Evolutionary conservation across 129 eudicot genomes (phyloP), one percentile per base, ranked within the genome.

Genomic region (Tagetes erecta): DNA sequence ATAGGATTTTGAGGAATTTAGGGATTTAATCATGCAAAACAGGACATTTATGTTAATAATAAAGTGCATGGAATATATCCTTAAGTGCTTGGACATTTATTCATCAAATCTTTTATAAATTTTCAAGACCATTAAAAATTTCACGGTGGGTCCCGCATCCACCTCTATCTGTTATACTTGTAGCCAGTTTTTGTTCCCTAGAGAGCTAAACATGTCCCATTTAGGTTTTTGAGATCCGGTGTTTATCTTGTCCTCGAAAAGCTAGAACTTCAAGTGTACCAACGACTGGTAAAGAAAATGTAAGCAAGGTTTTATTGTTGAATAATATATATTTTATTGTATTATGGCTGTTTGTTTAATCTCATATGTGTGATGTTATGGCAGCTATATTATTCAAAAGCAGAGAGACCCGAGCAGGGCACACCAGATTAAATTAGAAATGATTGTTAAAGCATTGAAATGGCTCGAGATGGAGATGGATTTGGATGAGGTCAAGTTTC

Each of bases 381-480:
- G 74, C 87, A 93, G 98, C 55, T 84, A 94, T 59, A 78, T 84
- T 64, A 90, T 87, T 46, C 97, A 94, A 81, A 94, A 94, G 83
- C 86, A 78, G 79, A 94, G 85, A 81, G 98, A 90, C 69, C 88
- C 92, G 36, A 85, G 84, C 77, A 90, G 86, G 73, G 98, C 97
- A 46, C 98, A 93, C 83, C 97, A 90, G 78, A 85, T 93, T 67
- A 93, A 93, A 71, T 78, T 93, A 73, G 98, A 93, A 72, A 87
- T 90, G 33, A 88, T 93, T 71, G 97, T 93, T 68, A 93, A 88
- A 80, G 98, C 97, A 44, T 60, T 93, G 49, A 93, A 85, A 80
- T 93, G 98, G 98, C 98, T 90, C 20, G 91, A 88, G 76, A 90
- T 90, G 84, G 97, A 93, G 75, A 93, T 93, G 92, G 98, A 93